These are phyloP conservation scores for Fistulinella cinereoalba DNA, from an alignment of 1,284 basidiomycete genomes.

Conservation along the genomic window DNA sequence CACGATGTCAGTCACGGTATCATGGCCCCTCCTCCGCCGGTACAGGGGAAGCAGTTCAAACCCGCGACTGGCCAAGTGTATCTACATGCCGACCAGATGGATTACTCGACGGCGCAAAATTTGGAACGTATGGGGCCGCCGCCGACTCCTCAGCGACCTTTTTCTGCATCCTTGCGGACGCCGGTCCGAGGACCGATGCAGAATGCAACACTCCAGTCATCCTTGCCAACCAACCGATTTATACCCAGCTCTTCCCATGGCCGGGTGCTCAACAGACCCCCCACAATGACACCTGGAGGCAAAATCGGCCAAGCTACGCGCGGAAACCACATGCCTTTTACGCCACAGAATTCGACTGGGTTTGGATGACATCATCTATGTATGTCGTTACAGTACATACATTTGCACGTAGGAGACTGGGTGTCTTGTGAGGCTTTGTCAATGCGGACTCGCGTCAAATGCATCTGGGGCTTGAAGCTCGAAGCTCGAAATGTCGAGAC, in stretches of 20 bases:
- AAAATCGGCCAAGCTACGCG: constrained; percentile 18
- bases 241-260: constrained; percentile 24
- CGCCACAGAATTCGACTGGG: constrained; percentile 33
- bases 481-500: too few relatives aligned
- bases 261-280: constrained; percentile 4
- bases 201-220: constrained; percentile 2
- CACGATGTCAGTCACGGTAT: constrained; percentile 12
- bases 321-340: constrained; percentile 50
- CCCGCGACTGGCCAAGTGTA: constrained; percentile 14
- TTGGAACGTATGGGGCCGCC: constrained; percentile 28
- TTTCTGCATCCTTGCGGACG: constrained; percentile 24
- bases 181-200: constrained; percentile 19
- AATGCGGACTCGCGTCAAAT: background rate
- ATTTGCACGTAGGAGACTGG: background rate
- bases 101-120: constrained; percentile 5
- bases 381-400: constrained; percentile 5
- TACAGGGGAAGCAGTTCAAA: constrained; percentile 29
- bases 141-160: constrained; percentile 29
- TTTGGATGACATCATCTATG: constrained; percentile 26
- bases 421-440: too few relatives aligned
- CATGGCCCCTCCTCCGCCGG: constrained; percentile 24
- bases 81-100: constrained; percentile 9
- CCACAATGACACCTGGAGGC: constrained; percentile 2
- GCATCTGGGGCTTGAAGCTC: too few relatives aligned
- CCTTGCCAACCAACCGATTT: constrained; percentile 31